Conservation (phyloP, 2,329 filamentous ascomycete species). For the Colletotrichum sp. region DNA sequence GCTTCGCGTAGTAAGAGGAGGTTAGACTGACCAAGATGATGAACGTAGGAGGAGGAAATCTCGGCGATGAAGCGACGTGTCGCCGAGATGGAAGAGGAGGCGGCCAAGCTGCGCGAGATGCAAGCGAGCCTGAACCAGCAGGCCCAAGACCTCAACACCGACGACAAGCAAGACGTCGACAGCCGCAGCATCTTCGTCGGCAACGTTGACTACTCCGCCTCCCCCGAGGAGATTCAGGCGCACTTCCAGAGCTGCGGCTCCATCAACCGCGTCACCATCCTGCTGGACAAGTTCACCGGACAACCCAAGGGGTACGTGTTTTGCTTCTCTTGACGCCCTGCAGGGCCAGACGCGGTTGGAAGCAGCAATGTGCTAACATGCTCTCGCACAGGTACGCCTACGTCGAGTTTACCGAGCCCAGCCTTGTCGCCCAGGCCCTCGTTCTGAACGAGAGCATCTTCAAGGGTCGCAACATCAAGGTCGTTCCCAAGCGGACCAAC, state of each 20-base stretch:
- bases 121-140: conserved; percentile 86
- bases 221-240: conserved; percentile 96
- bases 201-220: conserved; percentile 97
- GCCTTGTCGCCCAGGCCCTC: conserved; percentile 88
- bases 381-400: conserved; percentile 81
- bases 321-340: neutral
- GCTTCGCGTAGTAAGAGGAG: conserved; percentile 22
- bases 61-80: conserved; percentile 86
- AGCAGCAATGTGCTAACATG: neutral
- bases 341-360: neutral
- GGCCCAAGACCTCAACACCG: conserved; percentile 74
- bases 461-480: conserved; percentile 94
- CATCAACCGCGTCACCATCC: conserved; percentile 97
- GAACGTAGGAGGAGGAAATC: conserved; percentile 77
- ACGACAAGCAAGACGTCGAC: conserved; percentile 91
- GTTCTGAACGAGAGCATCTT: conserved; percentile 97
- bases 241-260: conserved; percentile 97
- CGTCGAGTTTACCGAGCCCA: conserved; percentile 96
- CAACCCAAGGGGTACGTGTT: conserved; percentile 92
- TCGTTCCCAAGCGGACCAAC: conserved; percentile 93
- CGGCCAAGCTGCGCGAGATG: conserved; percentile 86
- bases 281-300: conserved; percentile 97
- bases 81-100: conserved; percentile 90
- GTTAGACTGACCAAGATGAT: conserved; percentile 21
- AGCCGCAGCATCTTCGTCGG: conserved; percentile 96